Evolutionary conservation across 495 filamentous ascomycete genomes (phyloP), one percentile per base, ranked within the genome.

Genomic region (Friedmanniomyces simplex): DNA sequence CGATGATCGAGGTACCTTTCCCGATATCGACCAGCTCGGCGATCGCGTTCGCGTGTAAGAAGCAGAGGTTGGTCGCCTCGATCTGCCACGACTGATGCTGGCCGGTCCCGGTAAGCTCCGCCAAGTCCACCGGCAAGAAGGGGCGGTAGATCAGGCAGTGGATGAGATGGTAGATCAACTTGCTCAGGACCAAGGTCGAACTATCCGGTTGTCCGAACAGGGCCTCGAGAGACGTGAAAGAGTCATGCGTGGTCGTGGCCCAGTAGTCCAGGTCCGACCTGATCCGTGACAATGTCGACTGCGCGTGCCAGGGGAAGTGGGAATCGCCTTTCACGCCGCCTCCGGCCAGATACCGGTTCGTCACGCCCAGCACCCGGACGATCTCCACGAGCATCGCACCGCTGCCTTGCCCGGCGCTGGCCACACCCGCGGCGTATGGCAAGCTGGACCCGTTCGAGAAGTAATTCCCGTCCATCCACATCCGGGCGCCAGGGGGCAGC

Each of bases 71-170:
- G 0, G 87, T 91, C 0, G 87, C 85, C 63, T 89, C 87, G 51
- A 91, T 91, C 68, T 91, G 88, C 88, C 88, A 94, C 34, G 86
- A 89, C 66, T 91, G 87, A 60, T 94, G 87, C 64, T 91, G 88
- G 0, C 87, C 85, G 0, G 81, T 83, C 20, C 85, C 86, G 36
- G 85, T 78, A 8, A 91, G 75, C 61, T 91, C 87, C 21, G 83
- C 78, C 10, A 91, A 75, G 70, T 91, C 86, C 41, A 94, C 85
- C 1, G 88, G 88, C 14, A 94, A 74, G 65, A 91, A 94, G 0
- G 87, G 87, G 13, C 88, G 80, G 66, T 91, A 94, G 18, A 94
- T 82, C 21, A 94, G 74, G 62, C 87, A 91, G 66, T 91, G 87
- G 37, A 91, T 82, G 22, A 91, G 74, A 64, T 94, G 88, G 62